Evolutionary conservation across 2,329 filamentous ascomycete species (phyloP).

Genomic region (Cucurbitaria berberidis): DNA sequence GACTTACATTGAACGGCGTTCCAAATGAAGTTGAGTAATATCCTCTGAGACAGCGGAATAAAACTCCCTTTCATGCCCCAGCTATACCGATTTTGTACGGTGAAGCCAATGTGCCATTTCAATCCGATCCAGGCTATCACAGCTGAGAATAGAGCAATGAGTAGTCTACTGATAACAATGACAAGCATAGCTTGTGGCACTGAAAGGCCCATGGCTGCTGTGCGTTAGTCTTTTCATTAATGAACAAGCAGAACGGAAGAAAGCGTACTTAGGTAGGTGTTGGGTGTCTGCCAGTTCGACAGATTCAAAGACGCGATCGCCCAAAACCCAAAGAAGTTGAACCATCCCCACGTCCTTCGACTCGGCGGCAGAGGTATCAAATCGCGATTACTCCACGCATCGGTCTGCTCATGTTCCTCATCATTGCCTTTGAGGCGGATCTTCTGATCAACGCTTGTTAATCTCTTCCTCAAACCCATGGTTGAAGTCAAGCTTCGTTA

Average conservation of each 20-base stretch:
- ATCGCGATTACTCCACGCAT: conserved; percentile 51
- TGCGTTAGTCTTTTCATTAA: conserved; percentile 5
- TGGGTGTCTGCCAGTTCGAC: conserved; percentile 57
- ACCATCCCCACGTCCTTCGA: conserved; percentile 51
- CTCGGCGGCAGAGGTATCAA: conserved; percentile 47
- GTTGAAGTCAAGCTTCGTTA: background rate
- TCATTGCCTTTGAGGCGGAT: conserved; percentile 50
- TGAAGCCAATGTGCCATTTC: conserved; percentile 59
- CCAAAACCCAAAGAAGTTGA: conserved; percentile 54
- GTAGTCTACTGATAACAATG: conserved; percentile 53
- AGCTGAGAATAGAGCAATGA: conserved; percentile 53
- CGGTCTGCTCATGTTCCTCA: conserved; percentile 54
- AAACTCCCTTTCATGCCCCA: conserved; percentile 59
- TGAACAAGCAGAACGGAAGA: background rate
- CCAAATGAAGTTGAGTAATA: conserved; percentile 60
- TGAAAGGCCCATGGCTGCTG: conserved; percentile 53
- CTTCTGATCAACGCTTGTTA: conserved; percentile 39
- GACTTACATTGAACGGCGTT: conserved; percentile 55
- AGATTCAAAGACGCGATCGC: conserved; percentile 51
- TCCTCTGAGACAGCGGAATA: conserved; percentile 56
- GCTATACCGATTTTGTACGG: conserved; percentile 57
- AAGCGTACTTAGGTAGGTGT: conserved; percentile 51
- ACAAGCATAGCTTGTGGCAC: conserved; percentile 57
- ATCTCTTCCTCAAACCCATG: conserved; percentile 14
- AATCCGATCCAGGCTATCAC: conserved; percentile 57